A percentile compares a stretch with the other conserved stretches of the same genome.
Evolutionary conservation across 169 alveolate species (phyloP).

Genomic region (Plasmodium vivax): DNA sequence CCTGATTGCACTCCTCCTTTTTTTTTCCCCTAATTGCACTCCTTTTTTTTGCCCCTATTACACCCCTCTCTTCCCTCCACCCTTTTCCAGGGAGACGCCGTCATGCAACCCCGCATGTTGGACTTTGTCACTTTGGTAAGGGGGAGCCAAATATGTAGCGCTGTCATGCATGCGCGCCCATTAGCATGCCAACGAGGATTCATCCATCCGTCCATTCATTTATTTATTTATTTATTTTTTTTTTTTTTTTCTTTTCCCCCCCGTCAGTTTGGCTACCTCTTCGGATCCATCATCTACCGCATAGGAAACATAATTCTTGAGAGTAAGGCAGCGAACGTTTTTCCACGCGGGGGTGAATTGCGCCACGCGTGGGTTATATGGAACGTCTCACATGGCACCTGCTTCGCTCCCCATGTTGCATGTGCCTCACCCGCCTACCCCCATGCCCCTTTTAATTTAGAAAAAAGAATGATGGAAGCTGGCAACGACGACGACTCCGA

Average conservation of each 20-base stretch:
- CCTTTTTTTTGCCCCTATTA: background rate
- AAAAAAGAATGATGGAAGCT: constrained; percentile 1
- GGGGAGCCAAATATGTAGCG: background rate
- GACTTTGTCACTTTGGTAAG: constrained; percentile 64
- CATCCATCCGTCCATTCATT: too few relatives aligned
- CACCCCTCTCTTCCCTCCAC: background rate
- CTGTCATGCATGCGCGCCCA: background rate
- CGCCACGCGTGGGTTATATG: background rate
- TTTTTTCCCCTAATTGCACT: background rate
- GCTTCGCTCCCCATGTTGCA: background rate
- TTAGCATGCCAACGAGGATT: background rate
- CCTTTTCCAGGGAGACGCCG: constrained; percentile 51
- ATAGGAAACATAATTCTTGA: constrained; percentile 53
- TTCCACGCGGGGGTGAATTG: background rate
- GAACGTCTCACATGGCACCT: background rate
- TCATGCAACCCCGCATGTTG: constrained; percentile 44
- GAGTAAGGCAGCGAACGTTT: constrained; percentile 8
- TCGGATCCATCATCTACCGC: constrained; percentile 55
- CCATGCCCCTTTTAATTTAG: background rate
- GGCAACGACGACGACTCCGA: constrained; percentile 34
- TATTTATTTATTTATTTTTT: background rate
- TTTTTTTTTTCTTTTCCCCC: constrained; percentile 14
- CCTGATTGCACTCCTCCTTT: background rate
- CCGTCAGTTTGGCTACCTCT: constrained; percentile 56
- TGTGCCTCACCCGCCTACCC: background rate